phyloP scores from a whole-genome alignment of 2,329 filamentous ascomycete genomes.

The Ceratocystis destructans region DNA sequence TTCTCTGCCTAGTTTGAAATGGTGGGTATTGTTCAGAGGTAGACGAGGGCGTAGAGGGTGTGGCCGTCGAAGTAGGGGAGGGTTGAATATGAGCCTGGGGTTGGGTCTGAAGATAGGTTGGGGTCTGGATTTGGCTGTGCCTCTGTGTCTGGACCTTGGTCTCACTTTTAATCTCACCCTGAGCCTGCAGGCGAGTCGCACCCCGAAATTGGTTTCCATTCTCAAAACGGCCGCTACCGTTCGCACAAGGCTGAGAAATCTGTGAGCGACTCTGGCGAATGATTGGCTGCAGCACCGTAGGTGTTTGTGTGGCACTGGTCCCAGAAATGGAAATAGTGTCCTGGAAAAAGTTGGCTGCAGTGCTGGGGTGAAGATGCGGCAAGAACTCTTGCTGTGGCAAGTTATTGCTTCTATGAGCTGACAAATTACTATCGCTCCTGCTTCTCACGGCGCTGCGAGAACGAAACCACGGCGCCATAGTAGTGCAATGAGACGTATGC shows the following conservation, averaged over 20 bases:
- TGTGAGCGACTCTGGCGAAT: background rate
- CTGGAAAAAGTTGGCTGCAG: background rate
- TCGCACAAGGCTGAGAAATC: background rate
- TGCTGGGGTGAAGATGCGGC: background rate
- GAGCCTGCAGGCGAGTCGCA: background rate
- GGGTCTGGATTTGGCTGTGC: background rate
- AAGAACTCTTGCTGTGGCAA: background rate
- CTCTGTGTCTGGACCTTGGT: background rate
- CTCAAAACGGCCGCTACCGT: background rate
- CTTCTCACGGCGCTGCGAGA: background rate
- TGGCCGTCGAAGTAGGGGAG: background rate
- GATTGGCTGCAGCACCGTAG: background rate
- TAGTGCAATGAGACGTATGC: background rate
- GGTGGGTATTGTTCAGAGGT: background rate
- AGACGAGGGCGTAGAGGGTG: too few species aligned
- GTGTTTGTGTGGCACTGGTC: background rate
- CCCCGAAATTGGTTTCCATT: background rate
- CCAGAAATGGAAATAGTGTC: background rate
- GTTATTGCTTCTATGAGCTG: background rate
- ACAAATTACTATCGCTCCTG: background rate
- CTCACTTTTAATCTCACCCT: background rate
- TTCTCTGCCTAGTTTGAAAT: background rate
- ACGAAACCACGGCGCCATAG: constrained; percentile 4
- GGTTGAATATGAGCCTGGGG: background rate
- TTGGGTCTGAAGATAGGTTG: background rate